These are phyloP conservation scores for Scheffersomyces ergatensis DNA, from an alignment of 805 yeast species.

Conservation along the genomic window DNA sequence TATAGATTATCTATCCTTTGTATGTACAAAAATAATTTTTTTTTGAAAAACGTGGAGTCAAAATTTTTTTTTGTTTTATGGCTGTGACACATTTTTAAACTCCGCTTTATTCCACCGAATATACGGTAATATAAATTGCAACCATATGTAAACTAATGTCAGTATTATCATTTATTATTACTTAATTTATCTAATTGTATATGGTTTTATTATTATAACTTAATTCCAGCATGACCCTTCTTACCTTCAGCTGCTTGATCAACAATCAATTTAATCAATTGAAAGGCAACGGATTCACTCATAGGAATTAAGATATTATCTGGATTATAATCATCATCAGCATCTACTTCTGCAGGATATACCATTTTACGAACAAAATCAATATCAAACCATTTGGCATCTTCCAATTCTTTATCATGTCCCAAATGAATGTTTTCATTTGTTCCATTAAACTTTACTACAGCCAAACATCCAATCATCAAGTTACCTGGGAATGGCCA, in stretches of 20 bases:
- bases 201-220: background rate
- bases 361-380: conserved; percentile 46
- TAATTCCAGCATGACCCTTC: background rate
- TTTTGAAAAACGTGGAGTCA: no score
- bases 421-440: conserved; percentile 68
- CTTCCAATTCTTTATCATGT: conserved; percentile 82
- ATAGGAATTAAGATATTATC: conserved; percentile 42
- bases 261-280: conserved; percentile 40
- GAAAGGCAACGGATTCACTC: conserved; percentile 42
- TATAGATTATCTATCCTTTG: no score
- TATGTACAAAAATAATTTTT: no score
- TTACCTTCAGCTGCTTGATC: conserved; percentile 17
- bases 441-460: conserved; percentile 65
- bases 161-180: no score
- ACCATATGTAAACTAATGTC: no score
- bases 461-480: conserved; percentile 89
- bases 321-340: conserved; percentile 23
- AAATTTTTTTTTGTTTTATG: no score
- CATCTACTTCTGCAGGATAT: conserved; percentile 12
- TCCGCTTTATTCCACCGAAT: no score
- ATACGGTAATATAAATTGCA: no score
- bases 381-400: conserved; percentile 81
- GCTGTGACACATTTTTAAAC: no score
- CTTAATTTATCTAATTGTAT: no score
- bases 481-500: conserved; percentile 97